Evolutionary conservation across 768 basidiomycete genomes (phyloP), one percentile per base, ranked within the genome.

Genomic region (Crepidotus variabilis): DNA sequence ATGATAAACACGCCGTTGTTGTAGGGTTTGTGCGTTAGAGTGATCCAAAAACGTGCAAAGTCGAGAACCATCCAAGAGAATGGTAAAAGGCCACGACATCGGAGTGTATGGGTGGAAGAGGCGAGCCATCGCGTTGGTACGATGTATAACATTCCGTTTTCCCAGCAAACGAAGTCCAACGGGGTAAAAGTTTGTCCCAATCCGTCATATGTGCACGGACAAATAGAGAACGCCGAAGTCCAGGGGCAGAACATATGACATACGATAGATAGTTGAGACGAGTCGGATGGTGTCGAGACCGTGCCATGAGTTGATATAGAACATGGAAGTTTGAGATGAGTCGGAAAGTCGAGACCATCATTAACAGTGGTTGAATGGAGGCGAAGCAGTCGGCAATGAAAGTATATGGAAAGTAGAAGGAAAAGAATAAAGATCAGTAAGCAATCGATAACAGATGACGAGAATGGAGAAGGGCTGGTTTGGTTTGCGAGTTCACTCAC

Each of bases 401-500:
- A 51, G 16, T 23, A 57, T 54, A 33, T 9, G 23, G 20, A 35
- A 13, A 47, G 28, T 50, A 34, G 34, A 20, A 18, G 8, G 51
- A 51, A 54, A 48, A 54, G 18, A 47, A 51, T 24, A 35, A 28
- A 23, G 35, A 35, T 45, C 47, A 14, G 45, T 55, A 45, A 52
- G 50, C 28, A 32, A 21, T 43, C 16, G n/a, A 13, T n/a, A 46
- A 57, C 13, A 18, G 28, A 28, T 28, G 28, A 28, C 28, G 8
- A 28, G 28, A 28, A 28, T 28, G 8, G 3, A 28, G 35, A 24
- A 36, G 20, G 23, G 53, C 33, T 21, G 48, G 36, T 11, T 43
- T 33, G 23, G 23, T 51, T 50, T 39, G 58, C n/a, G 33, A 49
- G 53, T 54, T 14, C 24, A 71, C 78, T 63, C 68, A 95, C 84